phyloP scores from a whole-genome alignment of 805 yeast species.

The Hanseniaspora vineae region DNA sequence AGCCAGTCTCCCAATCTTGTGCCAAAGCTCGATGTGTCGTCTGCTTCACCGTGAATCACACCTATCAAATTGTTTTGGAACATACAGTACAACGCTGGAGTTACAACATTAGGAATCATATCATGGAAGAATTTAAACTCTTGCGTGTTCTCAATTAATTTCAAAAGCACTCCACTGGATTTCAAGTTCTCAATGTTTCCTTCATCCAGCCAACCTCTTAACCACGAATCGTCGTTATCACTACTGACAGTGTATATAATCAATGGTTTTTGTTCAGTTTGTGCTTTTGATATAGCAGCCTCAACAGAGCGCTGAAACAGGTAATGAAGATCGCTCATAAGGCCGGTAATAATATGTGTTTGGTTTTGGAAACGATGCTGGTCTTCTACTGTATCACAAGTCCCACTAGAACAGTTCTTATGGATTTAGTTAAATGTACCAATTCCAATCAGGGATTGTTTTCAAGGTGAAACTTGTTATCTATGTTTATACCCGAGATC shows the following conservation, averaged over 20 bases:
- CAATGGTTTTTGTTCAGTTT: constrained; percentile 25
- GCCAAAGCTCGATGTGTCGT: background rate
- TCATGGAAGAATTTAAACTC: constrained; percentile 39
- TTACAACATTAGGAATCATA: constrained; percentile 36
- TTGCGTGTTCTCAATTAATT: constrained; percentile 27
- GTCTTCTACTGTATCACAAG: too few relatives aligned
- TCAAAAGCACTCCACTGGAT: constrained; percentile 25
- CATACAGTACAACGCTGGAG: constrained; percentile 50
- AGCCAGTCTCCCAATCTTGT: background rate
- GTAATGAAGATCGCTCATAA: background rate
- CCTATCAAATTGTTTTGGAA: constrained; percentile 29
- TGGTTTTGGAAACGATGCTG: too few relatives aligned
- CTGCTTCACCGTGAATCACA: background rate
- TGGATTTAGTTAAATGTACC: too few relatives aligned
- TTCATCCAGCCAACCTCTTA: constrained; percentile 14
- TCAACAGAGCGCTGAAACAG: background rate
- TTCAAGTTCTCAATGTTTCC: constrained; percentile 10
- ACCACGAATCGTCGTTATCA: constrained; percentile 18
- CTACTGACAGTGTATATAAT: constrained; percentile 26
- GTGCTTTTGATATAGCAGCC: constrained; percentile 13
- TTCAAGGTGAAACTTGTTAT: too few relatives aligned
- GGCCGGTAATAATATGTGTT: too few relatives aligned
- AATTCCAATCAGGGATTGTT: too few relatives aligned
- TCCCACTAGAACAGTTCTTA: too few relatives aligned
- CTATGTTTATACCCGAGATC: too few relatives aligned